Evolutionary conservation across 2,329 filamentous ascomycete species (phyloP).

Genomic region (Hymenotorrendiella dingleyae): DNA sequence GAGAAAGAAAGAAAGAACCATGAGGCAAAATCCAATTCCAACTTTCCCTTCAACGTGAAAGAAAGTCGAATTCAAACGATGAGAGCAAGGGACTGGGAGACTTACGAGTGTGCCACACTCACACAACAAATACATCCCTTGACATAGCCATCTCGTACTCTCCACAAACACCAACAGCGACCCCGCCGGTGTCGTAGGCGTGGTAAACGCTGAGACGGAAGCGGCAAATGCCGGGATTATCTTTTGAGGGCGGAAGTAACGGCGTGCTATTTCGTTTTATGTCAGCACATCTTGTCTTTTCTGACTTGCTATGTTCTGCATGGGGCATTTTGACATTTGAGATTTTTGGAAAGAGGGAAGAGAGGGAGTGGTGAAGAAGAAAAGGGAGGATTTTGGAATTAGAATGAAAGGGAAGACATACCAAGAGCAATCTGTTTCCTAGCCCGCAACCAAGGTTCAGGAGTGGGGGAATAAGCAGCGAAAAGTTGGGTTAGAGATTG

Average conservation of each 20-base stretch:
- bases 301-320: not conserved
- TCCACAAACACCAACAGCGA: slow-evolving; percentile 40
- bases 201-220: slow-evolving; percentile 39
- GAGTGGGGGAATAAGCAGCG: slow-evolving; percentile 38
- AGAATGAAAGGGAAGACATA: slow-evolving; percentile 26
- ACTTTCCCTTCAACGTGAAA: not conserved
- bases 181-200: not conserved
- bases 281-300: too few relatives aligned
- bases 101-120: slow-evolving; percentile 60
- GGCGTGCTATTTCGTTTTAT: too few relatives aligned
- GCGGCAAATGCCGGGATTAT: slow-evolving; percentile 55
- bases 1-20: too few relatives aligned
- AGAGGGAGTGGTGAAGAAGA: too few relatives aligned
- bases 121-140: slow-evolving; percentile 61
- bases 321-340: not conserved
- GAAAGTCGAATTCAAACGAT: too few relatives aligned
- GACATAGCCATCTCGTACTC: slow-evolving; percentile 50
- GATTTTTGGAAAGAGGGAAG: too few relatives aligned
- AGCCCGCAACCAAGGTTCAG: slow-evolving; percentile 34
- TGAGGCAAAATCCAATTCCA: slow-evolving; percentile 28
- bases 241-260: slow-evolving; percentile 63
- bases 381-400: too few relatives aligned
- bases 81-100: too few relatives aligned
- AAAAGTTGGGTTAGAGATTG: slow-evolving; percentile 47
- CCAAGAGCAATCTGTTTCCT: slow-evolving; percentile 38